phyloP scores from a whole-genome alignment of 1,284 basidiomycete species.

The Pseudozyma flocculosa region DNA sequence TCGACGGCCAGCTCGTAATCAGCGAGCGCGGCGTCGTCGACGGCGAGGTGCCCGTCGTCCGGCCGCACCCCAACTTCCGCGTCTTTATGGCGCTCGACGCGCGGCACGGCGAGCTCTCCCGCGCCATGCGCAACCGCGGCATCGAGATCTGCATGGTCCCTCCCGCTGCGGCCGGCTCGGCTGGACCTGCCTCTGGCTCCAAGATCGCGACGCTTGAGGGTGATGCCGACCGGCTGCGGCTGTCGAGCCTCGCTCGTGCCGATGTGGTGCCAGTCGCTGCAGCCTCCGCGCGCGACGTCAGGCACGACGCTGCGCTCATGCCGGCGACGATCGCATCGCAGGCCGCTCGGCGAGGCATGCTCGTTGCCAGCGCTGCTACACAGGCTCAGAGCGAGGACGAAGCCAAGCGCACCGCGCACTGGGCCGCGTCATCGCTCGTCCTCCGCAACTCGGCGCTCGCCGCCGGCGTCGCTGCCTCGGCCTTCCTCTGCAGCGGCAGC shows the following conservation, averaged over 20 bases:
- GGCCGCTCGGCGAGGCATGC: too few species aligned
- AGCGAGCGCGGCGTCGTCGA: constrained; percentile 85
- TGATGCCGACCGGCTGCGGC: too few species aligned
- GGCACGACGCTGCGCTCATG: too few species aligned
- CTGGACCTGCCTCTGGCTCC: too few species aligned
- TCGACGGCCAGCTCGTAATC: constrained; percentile 75
- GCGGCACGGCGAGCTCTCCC: constrained; percentile 85
- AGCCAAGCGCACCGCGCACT: constrained; percentile 2
- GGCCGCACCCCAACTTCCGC: constrained; percentile 84
- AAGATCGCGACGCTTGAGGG: too few species aligned
- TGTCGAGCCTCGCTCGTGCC: too few species aligned
- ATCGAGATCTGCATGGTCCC: constrained; percentile 68
- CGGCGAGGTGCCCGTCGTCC: constrained; percentile 73
- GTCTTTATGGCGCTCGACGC: constrained; percentile 94
- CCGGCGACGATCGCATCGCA: too few species aligned
- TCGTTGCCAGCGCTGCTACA: too few species aligned
- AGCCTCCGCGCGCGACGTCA: too few species aligned
- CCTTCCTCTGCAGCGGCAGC: background rate
- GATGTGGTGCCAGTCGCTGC: too few species aligned
- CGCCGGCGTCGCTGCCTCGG: constrained; percentile 2
- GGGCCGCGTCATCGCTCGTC: constrained; percentile 13
- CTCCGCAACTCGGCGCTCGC: constrained; percentile 21
- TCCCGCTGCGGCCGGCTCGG: too few species aligned
- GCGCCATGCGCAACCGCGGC: constrained; percentile 97
- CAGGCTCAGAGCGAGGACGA: too few species aligned